A percentile compares a stretch with the other conserved stretches of the same genome.
Conservation (phyloP, 2,329 filamentous ascomycete species). For the Ceratocystis alfenasii region DNA sequence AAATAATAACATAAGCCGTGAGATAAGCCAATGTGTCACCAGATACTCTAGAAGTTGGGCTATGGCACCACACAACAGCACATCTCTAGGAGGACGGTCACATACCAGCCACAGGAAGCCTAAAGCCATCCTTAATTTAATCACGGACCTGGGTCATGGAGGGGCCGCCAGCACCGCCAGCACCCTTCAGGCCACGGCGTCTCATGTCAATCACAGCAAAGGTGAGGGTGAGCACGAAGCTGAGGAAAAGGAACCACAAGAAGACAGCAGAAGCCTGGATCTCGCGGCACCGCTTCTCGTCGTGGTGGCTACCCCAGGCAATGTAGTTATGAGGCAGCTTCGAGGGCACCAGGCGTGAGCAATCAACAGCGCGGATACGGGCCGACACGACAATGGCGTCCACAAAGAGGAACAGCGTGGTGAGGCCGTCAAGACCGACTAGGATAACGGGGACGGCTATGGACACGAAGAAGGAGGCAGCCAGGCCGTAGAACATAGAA, state of each 20-base stretch:
- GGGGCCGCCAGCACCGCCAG: constrained; percentile 35
- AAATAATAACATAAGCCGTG: background rate
- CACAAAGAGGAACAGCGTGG: constrained; percentile 58
- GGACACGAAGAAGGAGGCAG: constrained; percentile 41
- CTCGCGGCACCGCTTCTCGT: constrained; percentile 57
- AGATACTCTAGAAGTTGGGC: background rate
- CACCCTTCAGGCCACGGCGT: constrained; percentile 36
- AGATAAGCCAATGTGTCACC: too few relatives aligned
- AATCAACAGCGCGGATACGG: constrained; percentile 57
- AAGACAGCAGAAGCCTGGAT: constrained; percentile 64
- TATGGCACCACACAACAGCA: constrained; percentile 4
- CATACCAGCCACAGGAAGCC: background rate
- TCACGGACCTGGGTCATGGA: constrained; percentile 47
- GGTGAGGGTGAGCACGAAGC: constrained; percentile 46
- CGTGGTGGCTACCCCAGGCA: constrained; percentile 48
- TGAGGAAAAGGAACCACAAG: constrained; percentile 64
- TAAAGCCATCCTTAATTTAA: constrained; percentile 26
- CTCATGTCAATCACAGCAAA: constrained; percentile 44
- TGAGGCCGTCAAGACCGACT: constrained; percentile 45
- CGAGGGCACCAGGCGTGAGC: constrained; percentile 38
- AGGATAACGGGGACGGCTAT: constrained; percentile 42
- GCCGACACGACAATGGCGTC: constrained; percentile 58
- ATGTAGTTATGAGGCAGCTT: constrained; percentile 40
- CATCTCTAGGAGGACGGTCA: background rate
- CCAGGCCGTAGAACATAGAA: constrained; percentile 50